These are phyloP conservation scores for Wallacemonas sp. DNA, from an alignment of 208 protist genomes.

Conservation along the genomic window DNA sequence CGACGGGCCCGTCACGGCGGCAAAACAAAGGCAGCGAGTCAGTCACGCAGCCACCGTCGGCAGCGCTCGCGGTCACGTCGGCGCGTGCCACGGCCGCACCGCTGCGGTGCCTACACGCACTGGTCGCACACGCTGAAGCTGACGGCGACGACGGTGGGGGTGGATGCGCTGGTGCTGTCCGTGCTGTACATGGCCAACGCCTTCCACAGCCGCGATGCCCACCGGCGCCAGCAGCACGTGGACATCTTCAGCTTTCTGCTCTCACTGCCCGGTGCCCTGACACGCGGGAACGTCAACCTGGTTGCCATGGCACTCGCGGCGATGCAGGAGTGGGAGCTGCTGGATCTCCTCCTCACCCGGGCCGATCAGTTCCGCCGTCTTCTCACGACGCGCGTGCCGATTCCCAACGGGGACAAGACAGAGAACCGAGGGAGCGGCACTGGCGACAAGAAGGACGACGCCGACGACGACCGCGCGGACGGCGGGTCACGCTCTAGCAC, in stretches of 20 bases:
- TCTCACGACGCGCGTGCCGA: conserved; percentile 2
- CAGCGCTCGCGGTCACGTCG: conserved; percentile 1
- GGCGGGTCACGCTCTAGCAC: not conserved
- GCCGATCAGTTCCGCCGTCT: conserved; percentile 23
- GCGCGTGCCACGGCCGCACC: conserved; percentile 33
- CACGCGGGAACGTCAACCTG: conserved; percentile 53
- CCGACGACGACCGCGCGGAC: no score
- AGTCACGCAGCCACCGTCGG: no score
- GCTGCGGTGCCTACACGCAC: conserved; percentile 22
- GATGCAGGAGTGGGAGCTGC: conserved; percentile 51
- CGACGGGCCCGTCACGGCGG: conserved; percentile 10
- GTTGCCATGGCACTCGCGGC: conserved; percentile 46
- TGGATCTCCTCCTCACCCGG: conserved; percentile 46
- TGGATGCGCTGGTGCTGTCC: conserved; percentile 53
- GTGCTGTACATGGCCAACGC: conserved; percentile 45
- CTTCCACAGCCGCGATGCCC: conserved; percentile 19
- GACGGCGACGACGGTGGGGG: conserved; percentile 28
- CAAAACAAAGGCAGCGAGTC: no score
- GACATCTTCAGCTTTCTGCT: conserved; percentile 64
- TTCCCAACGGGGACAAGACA: not conserved
- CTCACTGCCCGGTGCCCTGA: conserved; percentile 39
- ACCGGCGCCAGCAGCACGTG: conserved; percentile 25
- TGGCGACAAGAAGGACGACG: not conserved
- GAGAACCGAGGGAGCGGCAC: not conserved
- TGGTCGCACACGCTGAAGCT: conserved; percentile 18